Evolutionary conservation across 164 flowering plant species (phyloP).

Genomic region (Pachysandra terminalis): DNA sequence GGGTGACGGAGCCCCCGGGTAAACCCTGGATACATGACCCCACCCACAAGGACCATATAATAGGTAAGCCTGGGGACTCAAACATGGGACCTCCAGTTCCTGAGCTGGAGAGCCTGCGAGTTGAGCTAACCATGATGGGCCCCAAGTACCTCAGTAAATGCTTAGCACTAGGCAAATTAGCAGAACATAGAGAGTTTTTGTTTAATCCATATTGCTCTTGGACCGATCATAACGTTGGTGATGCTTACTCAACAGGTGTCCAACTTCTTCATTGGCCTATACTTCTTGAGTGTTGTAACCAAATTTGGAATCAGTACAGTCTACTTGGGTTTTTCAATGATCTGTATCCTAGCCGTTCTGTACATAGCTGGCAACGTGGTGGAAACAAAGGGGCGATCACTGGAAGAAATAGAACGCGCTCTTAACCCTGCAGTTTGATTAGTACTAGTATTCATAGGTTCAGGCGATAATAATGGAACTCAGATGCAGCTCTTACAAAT

Average conservation of each 20-base stretch:
- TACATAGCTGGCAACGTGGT: slow-evolving; percentile 89
- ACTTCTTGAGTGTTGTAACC: slow-evolving; percentile 84
- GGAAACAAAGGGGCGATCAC: slow-evolving; percentile 93
- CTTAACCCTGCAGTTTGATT: slow-evolving; percentile 51
- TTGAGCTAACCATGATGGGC: too few relatives aligned
- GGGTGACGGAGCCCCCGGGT: too few relatives aligned
- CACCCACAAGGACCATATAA: too few relatives aligned
- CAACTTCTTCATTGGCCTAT: slow-evolving; percentile 89
- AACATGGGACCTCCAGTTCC: too few relatives aligned
- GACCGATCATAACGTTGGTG: background rate
- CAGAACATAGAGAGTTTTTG: too few relatives aligned
- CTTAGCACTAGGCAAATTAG: too few relatives aligned
- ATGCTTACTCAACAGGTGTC: slow-evolving; percentile 49
- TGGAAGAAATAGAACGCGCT: slow-evolving; percentile 91
- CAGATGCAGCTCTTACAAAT: background rate
- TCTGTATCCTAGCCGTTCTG: slow-evolving; percentile 78
- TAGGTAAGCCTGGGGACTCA: too few relatives aligned
- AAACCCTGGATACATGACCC: too few relatives aligned
- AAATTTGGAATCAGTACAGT: slow-evolving; percentile 90
- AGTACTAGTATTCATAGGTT: background rate
- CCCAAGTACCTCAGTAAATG: too few relatives aligned
- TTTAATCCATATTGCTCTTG: background rate
- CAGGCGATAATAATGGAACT: background rate
- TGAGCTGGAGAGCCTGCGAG: too few relatives aligned
- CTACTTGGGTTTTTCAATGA: slow-evolving; percentile 70